phyloP scores from a whole-genome alignment of 805 yeast genomes.

The Ogataea wickerhamii region DNA sequence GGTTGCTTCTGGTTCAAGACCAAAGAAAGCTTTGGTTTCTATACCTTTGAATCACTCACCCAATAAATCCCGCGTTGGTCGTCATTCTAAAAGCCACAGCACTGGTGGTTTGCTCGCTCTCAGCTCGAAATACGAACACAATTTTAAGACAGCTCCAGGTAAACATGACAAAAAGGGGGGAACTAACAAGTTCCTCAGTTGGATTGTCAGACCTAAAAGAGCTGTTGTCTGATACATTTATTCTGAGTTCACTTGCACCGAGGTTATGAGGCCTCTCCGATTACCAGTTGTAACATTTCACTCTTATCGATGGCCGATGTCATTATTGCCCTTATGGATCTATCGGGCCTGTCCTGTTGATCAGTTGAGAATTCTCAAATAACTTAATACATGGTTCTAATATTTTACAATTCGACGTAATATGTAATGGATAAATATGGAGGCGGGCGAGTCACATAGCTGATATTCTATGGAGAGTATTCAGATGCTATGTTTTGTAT shows the following conservation, averaged over 20 bases:
- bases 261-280: no score
- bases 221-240: slow-evolving; percentile 3
- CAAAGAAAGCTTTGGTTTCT: slow-evolving; percentile 7
- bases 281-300: no score
- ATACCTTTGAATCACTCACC: slow-evolving; percentile 1
- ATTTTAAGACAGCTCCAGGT: slow-evolving; percentile 1
- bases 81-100: slow-evolving; percentile 16
- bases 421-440: neutral
- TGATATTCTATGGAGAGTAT: slow-evolving; percentile 5
- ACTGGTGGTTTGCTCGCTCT: slow-evolving; percentile 7
- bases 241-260: no score
- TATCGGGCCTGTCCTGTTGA: no score
- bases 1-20: slow-evolving; percentile 4
- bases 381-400: neutral
- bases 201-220: slow-evolving; percentile 18
- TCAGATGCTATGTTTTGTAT: slow-evolving; percentile 4
- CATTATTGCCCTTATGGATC: no score
- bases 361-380: neutral
- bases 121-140: neutral
- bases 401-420: no score
- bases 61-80: neutral
- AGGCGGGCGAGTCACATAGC: neutral
- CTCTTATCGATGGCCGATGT: no score
- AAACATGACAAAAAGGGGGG: slow-evolving; percentile 2
- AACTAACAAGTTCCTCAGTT: slow-evolving; percentile 9